A percentile compares a stretch with the other conserved stretches of the same genome.
These are phyloP conservation scores for Monilinia aucupariae DNA, from an alignment of 2,329 filamentous ascomycete genomes.

Conservation along the genomic window DNA sequence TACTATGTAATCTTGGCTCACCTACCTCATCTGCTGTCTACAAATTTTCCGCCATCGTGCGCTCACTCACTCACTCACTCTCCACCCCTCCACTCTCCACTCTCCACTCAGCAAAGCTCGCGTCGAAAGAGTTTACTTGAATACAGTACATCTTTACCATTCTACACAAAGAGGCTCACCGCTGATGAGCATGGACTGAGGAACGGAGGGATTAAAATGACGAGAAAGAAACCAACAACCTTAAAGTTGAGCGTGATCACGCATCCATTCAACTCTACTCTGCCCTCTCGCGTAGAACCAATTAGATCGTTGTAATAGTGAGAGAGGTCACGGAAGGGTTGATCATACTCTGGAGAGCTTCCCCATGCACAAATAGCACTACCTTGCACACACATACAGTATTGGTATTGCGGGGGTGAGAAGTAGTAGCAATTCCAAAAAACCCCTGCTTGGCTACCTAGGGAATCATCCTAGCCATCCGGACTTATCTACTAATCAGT, in stretches of 20 bases:
- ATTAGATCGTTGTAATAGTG: not conserved
- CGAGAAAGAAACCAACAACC: not conserved
- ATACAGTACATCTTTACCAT: no score
- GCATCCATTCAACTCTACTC: not conserved
- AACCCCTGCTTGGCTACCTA: not conserved
- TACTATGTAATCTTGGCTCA: not conserved
- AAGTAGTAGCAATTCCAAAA: not conserved
- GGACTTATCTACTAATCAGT: not conserved
- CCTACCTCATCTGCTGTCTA: not conserved
- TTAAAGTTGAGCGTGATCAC: not conserved
- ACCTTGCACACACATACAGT: not conserved
- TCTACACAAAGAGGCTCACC: not conserved
- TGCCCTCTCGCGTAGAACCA: not conserved
- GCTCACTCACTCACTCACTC: not conserved
- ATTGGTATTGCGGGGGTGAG: slow-evolving; percentile 11
- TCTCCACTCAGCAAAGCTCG: slow-evolving; percentile 3
- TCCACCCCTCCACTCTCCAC: not conserved
- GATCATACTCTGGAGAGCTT: not conserved
- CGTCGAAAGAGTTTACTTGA: not conserved
- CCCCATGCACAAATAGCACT: not conserved
- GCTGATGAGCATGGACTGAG: not conserved
- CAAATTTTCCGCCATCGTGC: not conserved
- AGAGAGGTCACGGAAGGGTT: not conserved
- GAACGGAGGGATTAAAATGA: not conserved
- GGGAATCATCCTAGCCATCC: not conserved